Percentiles rank a stretch among this genome's conserved stretches.
phyloP scores from a whole-genome alignment of 2,329 filamentous ascomycete genomes.

The Tolypocladium tropicale region DNA sequence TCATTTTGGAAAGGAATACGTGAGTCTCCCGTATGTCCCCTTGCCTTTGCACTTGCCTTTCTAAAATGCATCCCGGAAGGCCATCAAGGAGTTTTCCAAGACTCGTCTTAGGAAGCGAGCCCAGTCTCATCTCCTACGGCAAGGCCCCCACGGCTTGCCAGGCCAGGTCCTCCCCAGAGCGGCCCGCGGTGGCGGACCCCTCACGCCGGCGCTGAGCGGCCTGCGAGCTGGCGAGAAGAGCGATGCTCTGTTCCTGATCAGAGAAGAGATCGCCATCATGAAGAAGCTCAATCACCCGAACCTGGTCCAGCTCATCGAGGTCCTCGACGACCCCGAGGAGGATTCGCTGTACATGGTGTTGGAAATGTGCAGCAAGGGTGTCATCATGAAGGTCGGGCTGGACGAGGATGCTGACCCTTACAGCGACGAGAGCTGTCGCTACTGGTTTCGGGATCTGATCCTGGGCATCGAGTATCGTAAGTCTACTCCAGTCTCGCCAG shows the following conservation, averaged over 20 bases:
- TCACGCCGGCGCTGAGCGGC: conserved; percentile 15
- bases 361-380: conserved; percentile 97
- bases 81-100: conserved; percentile 97
- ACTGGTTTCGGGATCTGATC: conserved; percentile 92
- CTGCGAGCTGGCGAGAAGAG: conserved; percentile 45
- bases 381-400: conserved; percentile 92
- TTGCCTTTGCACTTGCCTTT: not conserved
- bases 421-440: conserved; percentile 68
- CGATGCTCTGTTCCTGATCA: conserved; percentile 74
- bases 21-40: conserved; percentile 33
- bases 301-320: conserved; percentile 85
- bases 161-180: conserved; percentile 14
- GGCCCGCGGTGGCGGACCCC: conserved; percentile 6
- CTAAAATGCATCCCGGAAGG: conserved; percentile 42
- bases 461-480: conserved; percentile 85
- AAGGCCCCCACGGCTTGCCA: conserved; percentile 27
- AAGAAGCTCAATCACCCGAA: conserved; percentile 96
- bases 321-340: conserved; percentile 88
- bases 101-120: conserved; percentile 78
- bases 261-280: conserved; percentile 97
- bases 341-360: conserved; percentile 98
- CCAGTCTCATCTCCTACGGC: conserved; percentile 73
- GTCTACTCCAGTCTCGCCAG: conserved; percentile 20
- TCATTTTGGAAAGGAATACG: conserved; percentile 88
- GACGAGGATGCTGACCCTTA: conserved; percentile 76